These are phyloP conservation scores for Xylariales sp. DNA, from an alignment of 2,329 filamentous ascomycete species.

Conservation along the genomic window DNA sequence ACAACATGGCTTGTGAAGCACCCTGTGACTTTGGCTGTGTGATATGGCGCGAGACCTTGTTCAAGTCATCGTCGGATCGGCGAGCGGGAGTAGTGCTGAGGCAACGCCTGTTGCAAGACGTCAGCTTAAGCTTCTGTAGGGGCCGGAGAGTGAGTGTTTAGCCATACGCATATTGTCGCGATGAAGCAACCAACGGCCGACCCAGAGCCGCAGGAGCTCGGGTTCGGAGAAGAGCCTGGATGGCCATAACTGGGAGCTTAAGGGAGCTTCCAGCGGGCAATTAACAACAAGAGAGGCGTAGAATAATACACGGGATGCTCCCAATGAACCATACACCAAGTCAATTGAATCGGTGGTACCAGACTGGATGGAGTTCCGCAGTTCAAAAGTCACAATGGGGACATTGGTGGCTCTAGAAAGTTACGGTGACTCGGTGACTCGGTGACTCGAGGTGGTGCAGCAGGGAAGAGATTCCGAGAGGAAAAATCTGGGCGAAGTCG, in stretches of 20 bases:
- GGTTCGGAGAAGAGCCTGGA: slow-evolving; percentile 48
- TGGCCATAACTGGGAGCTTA: slow-evolving; percentile 43
- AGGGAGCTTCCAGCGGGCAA: slow-evolving; percentile 28
- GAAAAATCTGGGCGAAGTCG: slow-evolving; percentile 41
- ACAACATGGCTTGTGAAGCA: slow-evolving; percentile 98
- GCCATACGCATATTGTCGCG: slow-evolving; percentile 48
- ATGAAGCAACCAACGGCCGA: slow-evolving; percentile 42
- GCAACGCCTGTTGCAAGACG: slow-evolving; percentile 56
- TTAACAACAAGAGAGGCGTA: slow-evolving; percentile 16
- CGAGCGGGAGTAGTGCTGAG: slow-evolving; percentile 63
- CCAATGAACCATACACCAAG: slow-evolving; percentile 26
- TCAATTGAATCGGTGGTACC: slow-evolving; percentile 14
- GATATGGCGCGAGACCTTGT: slow-evolving; percentile 85
- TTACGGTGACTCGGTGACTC: slow-evolving; percentile 18
- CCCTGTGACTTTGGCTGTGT: slow-evolving; percentile 98
- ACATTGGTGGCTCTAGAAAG: slow-evolving; percentile 3
- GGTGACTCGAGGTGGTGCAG: slow-evolving; percentile 14
- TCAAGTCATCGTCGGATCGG: slow-evolving; percentile 70
- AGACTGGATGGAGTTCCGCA: background rate
- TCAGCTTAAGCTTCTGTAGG: slow-evolving; percentile 22
- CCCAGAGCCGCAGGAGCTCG: slow-evolving; percentile 48
- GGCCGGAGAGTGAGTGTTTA: background rate
- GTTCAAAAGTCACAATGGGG: background rate
- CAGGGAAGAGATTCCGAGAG: background rate
- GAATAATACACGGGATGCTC: slow-evolving; percentile 3